Evolutionary conservation across 768 basidiomycete species (phyloP).

Genomic region (Leccinum boreale): DNA sequence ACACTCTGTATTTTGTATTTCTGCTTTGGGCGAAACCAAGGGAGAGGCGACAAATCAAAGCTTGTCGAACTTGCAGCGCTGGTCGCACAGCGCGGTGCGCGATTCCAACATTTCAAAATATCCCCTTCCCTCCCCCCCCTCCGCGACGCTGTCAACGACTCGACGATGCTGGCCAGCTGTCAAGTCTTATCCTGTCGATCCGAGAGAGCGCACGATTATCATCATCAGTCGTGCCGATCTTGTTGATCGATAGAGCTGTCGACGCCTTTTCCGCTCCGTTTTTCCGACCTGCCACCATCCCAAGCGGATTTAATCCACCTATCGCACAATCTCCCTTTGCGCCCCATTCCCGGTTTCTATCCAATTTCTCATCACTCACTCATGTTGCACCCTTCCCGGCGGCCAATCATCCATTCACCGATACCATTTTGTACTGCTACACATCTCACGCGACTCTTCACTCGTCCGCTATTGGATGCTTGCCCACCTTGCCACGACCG

Average conservation of each 20-base stretch:
- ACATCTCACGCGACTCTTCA: slow-evolving; percentile 14
- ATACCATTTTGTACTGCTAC: slow-evolving; percentile 19
- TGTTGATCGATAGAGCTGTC: slow-evolving; percentile 44
- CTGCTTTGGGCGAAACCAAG: slow-evolving; percentile 24
- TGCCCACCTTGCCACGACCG: slow-evolving; percentile 29
- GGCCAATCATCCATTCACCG: slow-evolving; percentile 25
- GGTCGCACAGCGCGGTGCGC: slow-evolving; percentile 36
- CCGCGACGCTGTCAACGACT: slow-evolving; percentile 33
- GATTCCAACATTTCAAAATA: slow-evolving; percentile 22
- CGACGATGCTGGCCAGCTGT: slow-evolving; percentile 37
- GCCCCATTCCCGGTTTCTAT: slow-evolving; percentile 14
- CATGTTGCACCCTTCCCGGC: slow-evolving; percentile 21
- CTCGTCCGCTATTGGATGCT: slow-evolving; percentile 14
- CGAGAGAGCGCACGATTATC: slow-evolving; percentile 31
- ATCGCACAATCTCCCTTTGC: slow-evolving; percentile 26
- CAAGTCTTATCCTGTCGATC: slow-evolving; percentile 31
- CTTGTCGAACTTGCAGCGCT: slow-evolving; percentile 28
- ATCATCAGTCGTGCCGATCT: slow-evolving; percentile 34
- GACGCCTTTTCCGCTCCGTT: slow-evolving; percentile 28
- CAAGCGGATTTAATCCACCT: slow-evolving; percentile 26
- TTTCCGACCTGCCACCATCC: slow-evolving; percentile 15
- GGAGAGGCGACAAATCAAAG: slow-evolving; percentile 18
- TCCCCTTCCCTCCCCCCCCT: not conserved
- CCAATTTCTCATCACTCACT: slow-evolving; percentile 20
- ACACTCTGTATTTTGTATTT: slow-evolving; percentile 33